Evolutionary conservation across 1,284 basidiomycete genomes (phyloP), one percentile per base, ranked within the genome.

Genomic region (Ustilago cynodontis): DNA sequence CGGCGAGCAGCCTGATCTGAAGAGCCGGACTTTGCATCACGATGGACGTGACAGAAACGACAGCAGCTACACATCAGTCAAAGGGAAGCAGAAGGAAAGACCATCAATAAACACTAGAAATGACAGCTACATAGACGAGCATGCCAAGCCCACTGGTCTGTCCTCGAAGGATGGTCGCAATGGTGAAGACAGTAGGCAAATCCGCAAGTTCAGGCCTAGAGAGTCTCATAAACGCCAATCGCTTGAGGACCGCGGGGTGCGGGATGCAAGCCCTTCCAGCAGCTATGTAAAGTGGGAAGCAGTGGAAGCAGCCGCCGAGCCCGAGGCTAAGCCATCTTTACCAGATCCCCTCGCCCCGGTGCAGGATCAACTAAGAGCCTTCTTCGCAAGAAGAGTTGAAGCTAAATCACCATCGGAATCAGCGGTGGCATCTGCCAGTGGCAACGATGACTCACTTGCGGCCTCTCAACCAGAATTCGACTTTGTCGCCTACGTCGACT

Each of bases 351-450:
- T 71, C 2, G 31, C 51, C 5, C 41, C 55, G 9, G 64, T 37
- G 9, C 63, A 71, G 24, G 56, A 71, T 18, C 57, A 41, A 1
- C 53, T 71, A 9, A 54, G 69, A 3, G 47, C 47, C 8, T 62
- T 45, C 18, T 66, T 65, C 22, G 20, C 59, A 13, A 58, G 24
- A n/a, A 43, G 13, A 11, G 41, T 11, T 1, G 41, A 24, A 14
- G 39, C 20, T 22, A 14, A 14, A 5, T 1, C 47, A 39, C 5
- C 16, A 16, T 54, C 29, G 8, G 49, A 31, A 29, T 14, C 9
- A 29, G 29, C 26, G 18, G 14, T 26, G 35, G 31, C 29, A 20
- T 22, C 33, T 35, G 31, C 7, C 51, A 13, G 28, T 22, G n/a
- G n/a, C 10, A 33, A 53, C 18, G n/a, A 35, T 26, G 33, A 24